Conservation (phyloP, 148 eudicot species). For the Drosera capensis region DNA sequence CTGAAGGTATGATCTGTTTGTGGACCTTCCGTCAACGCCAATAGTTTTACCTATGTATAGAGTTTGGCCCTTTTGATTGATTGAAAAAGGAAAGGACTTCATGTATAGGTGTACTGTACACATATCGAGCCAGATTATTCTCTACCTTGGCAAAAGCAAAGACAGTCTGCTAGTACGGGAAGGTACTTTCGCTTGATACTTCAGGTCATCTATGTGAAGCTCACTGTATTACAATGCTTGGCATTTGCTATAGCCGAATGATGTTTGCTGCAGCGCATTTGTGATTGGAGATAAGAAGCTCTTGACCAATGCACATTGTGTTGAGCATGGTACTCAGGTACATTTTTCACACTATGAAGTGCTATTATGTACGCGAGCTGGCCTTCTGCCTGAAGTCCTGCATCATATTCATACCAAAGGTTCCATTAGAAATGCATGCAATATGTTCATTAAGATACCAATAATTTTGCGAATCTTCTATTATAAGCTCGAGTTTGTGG, state of each 20-base stretch:
- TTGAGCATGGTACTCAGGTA: conserved; percentile 90
- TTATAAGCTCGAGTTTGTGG: too few relatives aligned
- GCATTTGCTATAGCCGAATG: not conserved
- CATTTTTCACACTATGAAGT: too few relatives aligned
- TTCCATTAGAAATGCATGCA: too few relatives aligned
- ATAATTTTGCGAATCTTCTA: too few relatives aligned
- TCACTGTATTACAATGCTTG: not conserved
- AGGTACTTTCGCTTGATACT: conserved; percentile 40
- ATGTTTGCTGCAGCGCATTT: conserved; percentile 62
- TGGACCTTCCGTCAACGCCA: not conserved
- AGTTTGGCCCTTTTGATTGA: not conserved
- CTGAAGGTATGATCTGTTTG: not conserved
- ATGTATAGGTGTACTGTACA: conserved; percentile 72
- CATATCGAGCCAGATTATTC: conserved; percentile 96
- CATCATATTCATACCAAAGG: too few relatives aligned
- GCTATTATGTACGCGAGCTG: too few relatives aligned
- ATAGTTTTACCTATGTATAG: not conserved
- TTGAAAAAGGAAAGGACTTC: not conserved
- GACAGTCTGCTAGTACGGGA: conserved; percentile 90
- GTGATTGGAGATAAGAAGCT: conserved; percentile 96
- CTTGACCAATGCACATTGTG: conserved; percentile 97
- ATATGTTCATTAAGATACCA: too few relatives aligned
- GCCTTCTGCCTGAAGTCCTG: too few relatives aligned
- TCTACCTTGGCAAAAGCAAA: conserved; percentile 97
- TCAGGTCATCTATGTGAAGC: not conserved